Conservation (phyloP, 2,329 filamentous ascomycete species). For the Aureobasidium sp. region DNA sequence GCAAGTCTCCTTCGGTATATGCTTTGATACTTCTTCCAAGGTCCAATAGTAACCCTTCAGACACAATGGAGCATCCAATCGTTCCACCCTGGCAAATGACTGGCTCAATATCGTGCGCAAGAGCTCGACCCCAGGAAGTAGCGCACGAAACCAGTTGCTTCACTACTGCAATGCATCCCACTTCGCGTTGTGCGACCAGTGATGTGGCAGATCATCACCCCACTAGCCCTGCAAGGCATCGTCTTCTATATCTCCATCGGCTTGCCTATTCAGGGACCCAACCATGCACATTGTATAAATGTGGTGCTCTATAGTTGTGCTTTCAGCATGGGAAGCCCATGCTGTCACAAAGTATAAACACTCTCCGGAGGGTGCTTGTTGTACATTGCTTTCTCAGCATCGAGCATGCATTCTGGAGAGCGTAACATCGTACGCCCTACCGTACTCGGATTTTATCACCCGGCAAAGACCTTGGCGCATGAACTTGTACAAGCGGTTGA, state of each 20-base stretch:
- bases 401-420: neutral
- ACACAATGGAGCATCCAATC: neutral
- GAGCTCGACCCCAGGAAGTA: constrained; percentile 4
- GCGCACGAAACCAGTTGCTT: neutral
- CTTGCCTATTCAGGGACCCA: neutral
- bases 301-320: neutral
- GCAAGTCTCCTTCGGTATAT: neutral
- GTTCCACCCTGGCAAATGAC: neutral
- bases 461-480: constrained; percentile 7
- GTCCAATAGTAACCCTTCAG: neutral
- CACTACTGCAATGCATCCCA: constrained; percentile 15
- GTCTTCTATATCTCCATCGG: neutral
- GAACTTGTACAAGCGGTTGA: constrained; percentile 7
- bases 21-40: neutral
- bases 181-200: constrained; percentile 9
- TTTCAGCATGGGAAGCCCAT: neutral
- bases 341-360: neutral
- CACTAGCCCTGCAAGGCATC: constrained; percentile 5
- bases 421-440: constrained; percentile 2
- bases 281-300: neutral
- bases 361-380: neutral
- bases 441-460: neutral
- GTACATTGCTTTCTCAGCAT: neutral
- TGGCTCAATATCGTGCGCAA: constrained; percentile 4
- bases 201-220: constrained; percentile 7